Conservation (phyloP, 345 rosid species). For the Gossypium herbaceum region DNA sequence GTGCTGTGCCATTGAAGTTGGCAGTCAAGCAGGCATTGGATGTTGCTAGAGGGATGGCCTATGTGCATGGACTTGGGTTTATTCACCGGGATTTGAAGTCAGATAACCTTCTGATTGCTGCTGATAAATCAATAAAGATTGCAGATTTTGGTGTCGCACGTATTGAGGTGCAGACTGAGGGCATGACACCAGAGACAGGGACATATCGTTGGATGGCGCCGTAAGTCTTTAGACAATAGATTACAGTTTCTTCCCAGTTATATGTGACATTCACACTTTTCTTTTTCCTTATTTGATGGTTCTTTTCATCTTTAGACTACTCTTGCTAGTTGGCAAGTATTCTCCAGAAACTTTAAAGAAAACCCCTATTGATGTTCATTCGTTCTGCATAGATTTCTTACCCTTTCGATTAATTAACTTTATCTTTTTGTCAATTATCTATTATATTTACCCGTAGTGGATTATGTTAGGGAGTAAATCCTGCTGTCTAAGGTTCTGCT, state of each 20-base stretch:
- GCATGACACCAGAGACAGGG: constrained; percentile 60
- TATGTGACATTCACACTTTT: not conserved
- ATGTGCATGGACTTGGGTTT: constrained; percentile 46
- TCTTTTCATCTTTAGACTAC: not conserved
- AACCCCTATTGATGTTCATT: not conserved
- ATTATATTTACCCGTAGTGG: not conserved
- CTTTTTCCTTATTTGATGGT: not conserved
- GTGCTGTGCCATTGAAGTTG: constrained; percentile 44
- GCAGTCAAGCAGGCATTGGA: constrained; percentile 51
- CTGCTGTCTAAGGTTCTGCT: not conserved
- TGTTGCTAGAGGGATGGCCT: constrained; percentile 51
- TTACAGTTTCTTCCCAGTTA: constrained; percentile 11
- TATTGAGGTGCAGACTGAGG: constrained; percentile 49
- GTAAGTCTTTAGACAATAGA: constrained; percentile 28
- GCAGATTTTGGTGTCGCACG: constrained; percentile 56
- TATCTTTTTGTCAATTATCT: not conserved
- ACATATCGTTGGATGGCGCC: constrained; percentile 64
- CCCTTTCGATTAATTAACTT: not conserved
- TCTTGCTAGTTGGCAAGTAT: not conserved
- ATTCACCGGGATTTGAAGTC: constrained; percentile 54
- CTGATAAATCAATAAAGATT: constrained; percentile 47
- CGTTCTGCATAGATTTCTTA: not conserved
- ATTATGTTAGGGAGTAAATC: not conserved
- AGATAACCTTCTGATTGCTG: constrained; percentile 45
- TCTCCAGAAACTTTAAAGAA: not conserved